phyloP scores from a whole-genome alignment of 2,329 filamentous ascomycete species.

The Trichophyton rubrum region DNA sequence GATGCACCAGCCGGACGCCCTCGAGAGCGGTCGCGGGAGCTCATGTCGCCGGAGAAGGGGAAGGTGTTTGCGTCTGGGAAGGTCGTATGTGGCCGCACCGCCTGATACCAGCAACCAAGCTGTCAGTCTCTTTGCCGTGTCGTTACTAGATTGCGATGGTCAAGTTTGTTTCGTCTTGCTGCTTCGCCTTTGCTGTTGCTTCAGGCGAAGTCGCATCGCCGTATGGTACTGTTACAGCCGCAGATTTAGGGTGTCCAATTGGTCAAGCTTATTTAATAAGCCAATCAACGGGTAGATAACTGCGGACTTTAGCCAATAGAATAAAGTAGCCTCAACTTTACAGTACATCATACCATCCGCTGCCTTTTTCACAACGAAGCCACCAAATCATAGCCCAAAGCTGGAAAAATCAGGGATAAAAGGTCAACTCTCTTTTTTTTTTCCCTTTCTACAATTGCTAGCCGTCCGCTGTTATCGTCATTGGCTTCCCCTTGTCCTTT shows the following conservation, averaged over 20 bases:
- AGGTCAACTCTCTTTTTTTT: neutral
- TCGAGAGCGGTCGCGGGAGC: slow-evolving; percentile 21
- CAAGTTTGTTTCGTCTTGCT: neutral
- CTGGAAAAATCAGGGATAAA: too few species aligned
- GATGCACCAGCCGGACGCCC: slow-evolving; percentile 18
- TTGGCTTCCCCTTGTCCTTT: neutral
- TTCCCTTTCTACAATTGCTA: neutral
- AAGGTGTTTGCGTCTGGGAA: neutral
- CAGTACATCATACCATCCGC: neutral
- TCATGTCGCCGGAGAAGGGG: neutral
- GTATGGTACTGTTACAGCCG: neutral
- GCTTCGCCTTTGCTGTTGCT: neutral
- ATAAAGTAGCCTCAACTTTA: neutral
- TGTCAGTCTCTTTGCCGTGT: neutral
- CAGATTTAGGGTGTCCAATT: neutral
- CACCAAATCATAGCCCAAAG: neutral
- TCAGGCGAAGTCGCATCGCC: neutral
- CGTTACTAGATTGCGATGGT: neutral
- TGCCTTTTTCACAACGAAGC: neutral
- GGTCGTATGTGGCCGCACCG: neutral
- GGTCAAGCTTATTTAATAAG: neutral
- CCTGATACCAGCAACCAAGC: neutral
- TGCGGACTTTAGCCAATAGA: neutral
- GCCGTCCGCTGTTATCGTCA: neutral
- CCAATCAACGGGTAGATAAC: neutral